Conservation (phyloP, 345 rosid species). For the Eucalyptus sp. region DNA sequence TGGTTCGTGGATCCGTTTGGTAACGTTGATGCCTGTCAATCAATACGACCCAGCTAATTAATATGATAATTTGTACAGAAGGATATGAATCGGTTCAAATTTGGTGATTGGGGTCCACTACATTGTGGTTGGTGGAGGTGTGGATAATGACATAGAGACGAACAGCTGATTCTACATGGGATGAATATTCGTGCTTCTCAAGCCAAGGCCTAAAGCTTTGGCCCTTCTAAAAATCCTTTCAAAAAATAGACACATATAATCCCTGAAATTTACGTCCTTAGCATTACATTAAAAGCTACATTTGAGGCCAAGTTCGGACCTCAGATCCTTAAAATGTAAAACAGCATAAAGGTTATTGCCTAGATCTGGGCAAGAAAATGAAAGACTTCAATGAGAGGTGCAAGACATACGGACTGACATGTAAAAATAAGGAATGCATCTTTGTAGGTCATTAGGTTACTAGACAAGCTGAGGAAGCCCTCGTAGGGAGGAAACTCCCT, state of each 20-base stretch:
- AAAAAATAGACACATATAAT: no score
- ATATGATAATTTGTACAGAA: neutral
- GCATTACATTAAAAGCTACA: no score
- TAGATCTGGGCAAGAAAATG: no score
- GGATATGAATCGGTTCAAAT: neutral
- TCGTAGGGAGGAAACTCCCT: no score
- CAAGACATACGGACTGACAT: rapidly evolving
- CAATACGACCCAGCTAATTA: neutral
- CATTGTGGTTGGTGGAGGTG: neutral
- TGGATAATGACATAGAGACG: neutral
- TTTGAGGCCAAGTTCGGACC: no score
- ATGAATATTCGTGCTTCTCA: neutral
- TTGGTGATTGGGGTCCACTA: neutral
- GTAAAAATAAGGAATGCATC: rapidly evolving
- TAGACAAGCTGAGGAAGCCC: rapidly evolving
- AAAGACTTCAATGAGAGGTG: no score
- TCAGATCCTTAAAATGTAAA: no score
- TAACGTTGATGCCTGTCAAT: neutral
- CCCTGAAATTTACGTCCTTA: no score
- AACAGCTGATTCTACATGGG: neutral
- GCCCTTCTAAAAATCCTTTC: neutral
- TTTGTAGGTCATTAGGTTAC: no score
- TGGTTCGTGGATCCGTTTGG: neutral
- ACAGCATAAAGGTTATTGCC: no score
- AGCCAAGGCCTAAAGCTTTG: neutral